Conservation (phyloP, 1,284 basidiomycete species). For the Melampsora americana region DNA sequence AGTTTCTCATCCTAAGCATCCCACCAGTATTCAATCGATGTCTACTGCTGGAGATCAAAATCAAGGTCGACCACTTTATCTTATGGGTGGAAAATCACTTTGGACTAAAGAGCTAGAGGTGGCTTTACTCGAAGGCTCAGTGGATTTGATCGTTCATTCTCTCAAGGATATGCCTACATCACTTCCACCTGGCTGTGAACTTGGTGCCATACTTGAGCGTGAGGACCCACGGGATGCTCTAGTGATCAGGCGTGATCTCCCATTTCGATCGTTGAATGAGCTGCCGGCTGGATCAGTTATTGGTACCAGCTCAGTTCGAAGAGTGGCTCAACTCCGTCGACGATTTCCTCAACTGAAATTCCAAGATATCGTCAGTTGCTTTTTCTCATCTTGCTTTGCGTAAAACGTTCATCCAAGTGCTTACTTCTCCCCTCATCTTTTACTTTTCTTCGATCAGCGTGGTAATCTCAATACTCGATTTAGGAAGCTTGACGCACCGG, state of each 20-base stretch:
- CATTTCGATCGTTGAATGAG: constrained; percentile 74
- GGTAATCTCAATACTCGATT: constrained; percentile 67
- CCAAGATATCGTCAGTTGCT: constrained; percentile 74
- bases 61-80: constrained; percentile 63
- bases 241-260: constrained; percentile 74
- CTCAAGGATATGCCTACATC: constrained; percentile 91
- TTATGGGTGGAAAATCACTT: constrained; percentile 66
- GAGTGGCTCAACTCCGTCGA: constrained; percentile 84
- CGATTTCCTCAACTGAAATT: constrained; percentile 76
- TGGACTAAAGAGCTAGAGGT: constrained; percentile 96
- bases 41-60: constrained; percentile 88
- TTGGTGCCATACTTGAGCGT: constrained; percentile 79
- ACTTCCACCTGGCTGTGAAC: constrained; percentile 76
- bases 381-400: too few species aligned
- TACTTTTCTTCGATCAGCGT: constrained; percentile 53
- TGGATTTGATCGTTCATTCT: constrained; percentile 91
- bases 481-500: constrained; percentile 80
- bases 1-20: constrained; percentile 57
- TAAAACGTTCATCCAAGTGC: neutral
- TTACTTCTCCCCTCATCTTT: constrained; percentile 2
- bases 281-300: constrained; percentile 83
- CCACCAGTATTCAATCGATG: constrained; percentile 77
- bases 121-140: constrained; percentile 66
- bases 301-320: constrained; percentile 87
- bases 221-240: constrained; percentile 87